Evolutionary conservation across 257 asterid species (phyloP).

Genomic region (Coffea canephora): DNA sequence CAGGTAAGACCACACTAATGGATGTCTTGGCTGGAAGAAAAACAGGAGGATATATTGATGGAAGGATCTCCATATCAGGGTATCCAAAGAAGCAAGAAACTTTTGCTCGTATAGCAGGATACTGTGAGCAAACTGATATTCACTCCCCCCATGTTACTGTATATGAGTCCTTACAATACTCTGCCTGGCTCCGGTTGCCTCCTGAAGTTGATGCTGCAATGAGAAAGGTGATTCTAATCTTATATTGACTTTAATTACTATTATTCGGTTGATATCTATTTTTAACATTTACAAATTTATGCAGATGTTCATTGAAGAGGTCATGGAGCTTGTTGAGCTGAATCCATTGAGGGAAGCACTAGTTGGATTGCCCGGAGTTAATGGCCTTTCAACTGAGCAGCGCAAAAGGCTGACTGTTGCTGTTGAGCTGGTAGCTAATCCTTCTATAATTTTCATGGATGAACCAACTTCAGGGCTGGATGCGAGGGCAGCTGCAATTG

Average conservation of each 20-base stretch:
- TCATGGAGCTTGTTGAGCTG: constrained; percentile 29
- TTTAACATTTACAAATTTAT: neutral
- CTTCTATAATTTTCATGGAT: constrained; percentile 30
- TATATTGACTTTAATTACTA: neutral
- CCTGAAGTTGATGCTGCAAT: constrained; percentile 18
- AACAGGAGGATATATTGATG: constrained; percentile 31
- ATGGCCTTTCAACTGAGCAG: constrained; percentile 27
- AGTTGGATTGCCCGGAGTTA: constrained; percentile 30
- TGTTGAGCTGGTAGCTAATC: constrained; percentile 30
- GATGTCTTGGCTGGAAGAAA: constrained; percentile 29
- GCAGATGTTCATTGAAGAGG: constrained; percentile 28
- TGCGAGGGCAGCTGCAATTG: constrained; percentile 32
- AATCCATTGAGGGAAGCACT: constrained; percentile 22
- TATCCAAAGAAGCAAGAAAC: constrained; percentile 28
- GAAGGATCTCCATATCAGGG: constrained; percentile 21
- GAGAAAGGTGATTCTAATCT: constrained; percentile 16
- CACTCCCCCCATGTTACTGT: constrained; percentile 30
- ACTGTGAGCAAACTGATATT: constrained; percentile 30
- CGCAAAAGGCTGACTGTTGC: constrained; percentile 27
- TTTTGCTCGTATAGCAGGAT: constrained; percentile 27
- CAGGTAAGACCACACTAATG: constrained; percentile 30
- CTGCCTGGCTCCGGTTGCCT: constrained; percentile 28
- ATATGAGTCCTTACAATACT: constrained; percentile 22
- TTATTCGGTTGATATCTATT: neutral
- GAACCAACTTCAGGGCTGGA: constrained; percentile 31